A percentile compares a stretch with the other conserved stretches of the same genome.
Conservation (phyloP, 2,329 filamentous ascomycete genomes). For the Rhynchosporium agropyri region DNA sequence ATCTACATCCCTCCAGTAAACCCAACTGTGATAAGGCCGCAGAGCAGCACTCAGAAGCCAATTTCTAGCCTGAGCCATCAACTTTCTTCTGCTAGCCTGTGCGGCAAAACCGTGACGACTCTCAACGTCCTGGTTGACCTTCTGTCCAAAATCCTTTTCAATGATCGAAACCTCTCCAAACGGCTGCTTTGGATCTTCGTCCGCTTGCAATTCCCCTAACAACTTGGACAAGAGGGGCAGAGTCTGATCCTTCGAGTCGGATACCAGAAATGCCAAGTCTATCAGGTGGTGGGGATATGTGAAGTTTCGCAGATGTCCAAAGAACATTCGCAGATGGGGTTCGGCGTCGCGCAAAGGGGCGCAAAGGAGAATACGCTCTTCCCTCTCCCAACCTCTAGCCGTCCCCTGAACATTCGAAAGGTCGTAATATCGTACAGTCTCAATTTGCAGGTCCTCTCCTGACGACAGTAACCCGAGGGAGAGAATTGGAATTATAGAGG, state of each 20-base stretch:
- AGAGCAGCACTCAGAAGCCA: conserved; percentile 94
- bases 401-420: conserved; percentile 89
- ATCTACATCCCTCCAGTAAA: conserved; percentile 98
- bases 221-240: conserved; percentile 73
- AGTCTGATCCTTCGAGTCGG: conserved; percentile 94
- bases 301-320: conserved; percentile 93
- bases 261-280: conserved; percentile 94
- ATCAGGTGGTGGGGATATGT: conserved; percentile 97
- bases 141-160: conserved; percentile 98
- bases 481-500: conserved; percentile 60
- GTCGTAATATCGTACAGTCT: conserved; percentile 97
- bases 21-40: conserved; percentile 95
- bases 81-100: conserved; percentile 88
- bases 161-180: conserved; percentile 98
- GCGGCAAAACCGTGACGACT: conserved; percentile 96
- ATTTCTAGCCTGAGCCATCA: conserved; percentile 97
- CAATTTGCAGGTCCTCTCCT: conserved; percentile 74
- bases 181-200: conserved; percentile 76
- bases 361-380: conserved; percentile 92
- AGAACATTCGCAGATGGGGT: conserved; percentile 95
- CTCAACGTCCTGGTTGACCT: conserved; percentile 96
- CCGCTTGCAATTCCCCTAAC: conserved; percentile 77
- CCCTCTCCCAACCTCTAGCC: conserved; percentile 90
- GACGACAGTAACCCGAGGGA: conserved; percentile 72
- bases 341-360: conserved; percentile 93